Evolutionary conservation across 2,329 filamentous ascomycete genomes (phyloP).

Genomic region (Emergomyces pasteurianus): DNA sequence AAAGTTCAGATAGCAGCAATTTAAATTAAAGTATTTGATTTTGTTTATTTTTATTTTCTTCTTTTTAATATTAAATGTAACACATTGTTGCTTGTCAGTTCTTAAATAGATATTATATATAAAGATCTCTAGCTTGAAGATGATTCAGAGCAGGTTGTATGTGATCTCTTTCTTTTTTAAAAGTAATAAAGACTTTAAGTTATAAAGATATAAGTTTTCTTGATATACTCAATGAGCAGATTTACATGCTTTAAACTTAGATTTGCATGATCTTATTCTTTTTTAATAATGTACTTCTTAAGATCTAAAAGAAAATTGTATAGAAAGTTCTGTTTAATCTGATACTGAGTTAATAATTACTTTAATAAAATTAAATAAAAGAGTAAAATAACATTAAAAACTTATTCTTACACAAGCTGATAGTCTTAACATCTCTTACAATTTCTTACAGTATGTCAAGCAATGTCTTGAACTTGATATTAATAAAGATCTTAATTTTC

Average conservation of each 20-base stretch:
- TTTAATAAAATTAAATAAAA: constrained; percentile 1
- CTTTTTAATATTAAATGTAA: constrained; percentile 14
- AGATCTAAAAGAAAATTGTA: constrained; percentile 17
- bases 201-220: constrained; percentile 14
- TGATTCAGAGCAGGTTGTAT: constrained; percentile 25
- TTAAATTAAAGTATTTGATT: background rate
- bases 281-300: constrained; percentile 5
- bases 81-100: constrained; percentile 14
- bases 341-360: background rate
- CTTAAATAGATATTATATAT: constrained; percentile 18
- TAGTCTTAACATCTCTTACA: constrained; percentile 18
- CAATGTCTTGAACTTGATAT: constrained; percentile 23
- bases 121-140: constrained; percentile 24
- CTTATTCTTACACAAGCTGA: constrained; percentile 22
- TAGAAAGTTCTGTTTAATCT: constrained; percentile 13
- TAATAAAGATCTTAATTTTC: constrained; percentile 15
- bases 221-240: constrained; percentile 19
- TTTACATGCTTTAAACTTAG: constrained; percentile 9
- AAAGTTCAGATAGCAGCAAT: constrained; percentile 21
- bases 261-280: background rate
- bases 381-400: constrained; percentile 14
- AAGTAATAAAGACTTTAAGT: constrained; percentile 17
- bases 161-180: constrained; percentile 20
- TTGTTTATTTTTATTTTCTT: constrained; percentile 12
- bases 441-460: constrained; percentile 21